A percentile compares a stretch with the other conserved stretches of the same genome.
Evolutionary conservation across 257 asterid species (phyloP).

Genomic region (Solanum piurae): DNA sequence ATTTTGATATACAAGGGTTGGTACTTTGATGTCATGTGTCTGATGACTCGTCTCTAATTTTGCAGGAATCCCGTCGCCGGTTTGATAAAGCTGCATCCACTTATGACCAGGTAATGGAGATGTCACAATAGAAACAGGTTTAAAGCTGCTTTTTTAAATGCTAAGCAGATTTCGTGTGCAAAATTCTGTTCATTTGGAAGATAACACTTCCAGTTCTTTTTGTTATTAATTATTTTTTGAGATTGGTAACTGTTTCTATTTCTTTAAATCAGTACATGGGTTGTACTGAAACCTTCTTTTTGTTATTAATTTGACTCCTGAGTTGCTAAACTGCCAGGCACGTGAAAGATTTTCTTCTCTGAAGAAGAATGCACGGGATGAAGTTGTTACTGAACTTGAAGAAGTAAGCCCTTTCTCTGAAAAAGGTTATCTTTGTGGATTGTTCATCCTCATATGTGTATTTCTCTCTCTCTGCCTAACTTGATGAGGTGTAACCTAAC

Average conservation of each 20-base stretch:
- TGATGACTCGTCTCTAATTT: neutral
- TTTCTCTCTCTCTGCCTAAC: neutral
- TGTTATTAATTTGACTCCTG: neutral
- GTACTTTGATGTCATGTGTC: neutral
- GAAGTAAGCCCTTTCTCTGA: conserved; percentile 41
- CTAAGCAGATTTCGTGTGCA: neutral
- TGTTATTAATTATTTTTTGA: neutral
- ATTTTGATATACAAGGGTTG: neutral
- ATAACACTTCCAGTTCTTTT: neutral
- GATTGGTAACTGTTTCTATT: no score
- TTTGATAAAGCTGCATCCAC: conserved; percentile 70
- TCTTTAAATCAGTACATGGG: no score
- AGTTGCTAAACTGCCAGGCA: conserved; percentile 40
- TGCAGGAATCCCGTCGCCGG: conserved; percentile 92
- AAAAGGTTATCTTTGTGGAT: neutral
- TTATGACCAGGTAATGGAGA: conserved; percentile 72
- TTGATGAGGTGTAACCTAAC: neutral
- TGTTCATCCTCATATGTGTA: neutral
- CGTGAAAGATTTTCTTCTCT: conserved; percentile 76
- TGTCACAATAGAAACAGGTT: neutral
- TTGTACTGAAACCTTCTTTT: neutral
- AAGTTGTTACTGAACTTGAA: conserved; percentile 81
- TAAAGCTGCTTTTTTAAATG: neutral
- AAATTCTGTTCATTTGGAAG: neutral
- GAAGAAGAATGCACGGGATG: conserved; percentile 80